Base-by-base conservation (phyloP, 164 flowering plant species). In the Vitis labrusca region DNA sequence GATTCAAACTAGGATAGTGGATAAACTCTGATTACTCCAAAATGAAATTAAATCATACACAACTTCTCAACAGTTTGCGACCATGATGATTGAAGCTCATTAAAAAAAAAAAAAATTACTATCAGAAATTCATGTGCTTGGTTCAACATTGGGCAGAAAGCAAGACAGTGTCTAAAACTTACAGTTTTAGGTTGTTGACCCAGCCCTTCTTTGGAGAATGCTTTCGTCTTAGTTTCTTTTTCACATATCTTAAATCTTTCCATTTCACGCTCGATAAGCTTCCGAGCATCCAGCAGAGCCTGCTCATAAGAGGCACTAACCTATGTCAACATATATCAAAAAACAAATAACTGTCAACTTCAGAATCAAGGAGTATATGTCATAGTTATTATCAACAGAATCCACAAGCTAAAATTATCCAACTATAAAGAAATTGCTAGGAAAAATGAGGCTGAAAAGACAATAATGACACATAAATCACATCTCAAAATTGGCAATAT, bases 261-360 rank as follows among this genome's bases (percentile, higher is more conserved):
- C 99, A 96, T 96, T 84, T 96, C 99, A 51, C 94, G 89, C 79
- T 96, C 99, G 66, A 96, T 96, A 32, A 70, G 86, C 80, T 96
- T 96, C 8, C 99, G 97, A 72, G 99, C 93, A 89, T 96, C 99
- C 86, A 96, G 80, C 79, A 96, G 85, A 77, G 97, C 95, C 91
- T 96, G 98, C 93, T 96, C 99, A 86, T 96, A 96, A 79, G 99
- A 92, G 78, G 98, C 98, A 90, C 97, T 93, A 84, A 93, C 95
- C 99, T 96, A 85, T 79, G 86, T 87, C 90, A 90, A 87, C 82
- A 88, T 76, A 76, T 83, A 73, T 68, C 74, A 84, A 75, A 67
- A 74, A 59, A 74, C 65, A 74, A 69, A 58, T 56, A 64, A 63
- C 67, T 23, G 74, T 76, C 71, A 71, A 77, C 53, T 47, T 37